phyloP scores from a whole-genome alignment of 441 rosid species.

The Croton laevigatus region DNA sequence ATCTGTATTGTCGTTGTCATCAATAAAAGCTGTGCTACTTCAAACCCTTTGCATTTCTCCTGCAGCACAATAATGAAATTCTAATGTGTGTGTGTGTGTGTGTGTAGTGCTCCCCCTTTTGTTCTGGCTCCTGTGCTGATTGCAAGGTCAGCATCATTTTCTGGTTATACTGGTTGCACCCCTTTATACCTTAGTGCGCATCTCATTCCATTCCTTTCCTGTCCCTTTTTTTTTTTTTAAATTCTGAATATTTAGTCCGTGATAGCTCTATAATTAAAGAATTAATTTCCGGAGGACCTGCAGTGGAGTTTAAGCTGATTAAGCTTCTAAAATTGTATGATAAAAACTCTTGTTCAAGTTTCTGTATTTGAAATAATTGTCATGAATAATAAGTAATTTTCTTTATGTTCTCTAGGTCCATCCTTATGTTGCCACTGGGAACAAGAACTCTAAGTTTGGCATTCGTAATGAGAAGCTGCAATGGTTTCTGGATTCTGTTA shows the following conservation, averaged over 20 bases:
- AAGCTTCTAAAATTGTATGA: background rate
- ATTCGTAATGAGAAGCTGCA: conserved; percentile 98
- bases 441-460: conserved; percentile 97
- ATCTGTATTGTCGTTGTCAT: background rate
- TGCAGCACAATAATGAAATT: background rate
- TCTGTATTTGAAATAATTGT: conserved; percentile 1
- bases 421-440: conserved; percentile 98
- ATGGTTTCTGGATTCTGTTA: conserved; percentile 95
- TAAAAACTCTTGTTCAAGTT: background rate
- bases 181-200: background rate
- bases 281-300: background rate
- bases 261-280: background rate
- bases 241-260: background rate
- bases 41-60: background rate
- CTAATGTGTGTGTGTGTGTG: background rate
- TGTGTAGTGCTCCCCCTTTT: background rate
- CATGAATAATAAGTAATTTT: background rate
- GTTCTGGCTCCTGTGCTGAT: background rate
- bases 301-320: background rate
- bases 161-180: background rate
- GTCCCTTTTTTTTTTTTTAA: background rate
- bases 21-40: background rate
- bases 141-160: background rate
- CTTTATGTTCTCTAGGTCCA: conserved; percentile 54
- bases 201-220: background rate